Evolutionary conservation across 257 asterid species (phyloP), one percentile per base, ranked within the genome.

Genomic region (Nicotiana noctiflora): DNA sequence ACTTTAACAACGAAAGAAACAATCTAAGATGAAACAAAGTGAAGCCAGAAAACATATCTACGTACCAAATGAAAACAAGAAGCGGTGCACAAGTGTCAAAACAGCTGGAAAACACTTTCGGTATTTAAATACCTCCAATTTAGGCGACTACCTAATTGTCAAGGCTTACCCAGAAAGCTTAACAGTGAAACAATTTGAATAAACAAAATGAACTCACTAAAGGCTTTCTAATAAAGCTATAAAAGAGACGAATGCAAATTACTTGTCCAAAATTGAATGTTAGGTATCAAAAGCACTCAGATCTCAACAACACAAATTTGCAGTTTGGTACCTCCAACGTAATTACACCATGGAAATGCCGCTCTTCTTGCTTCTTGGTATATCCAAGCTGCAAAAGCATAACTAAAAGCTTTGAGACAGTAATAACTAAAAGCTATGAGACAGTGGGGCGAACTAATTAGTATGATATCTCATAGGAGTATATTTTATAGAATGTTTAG

Each of bases 311-410:
- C 62, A 79, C 25, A 55, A 79, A 29, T 29, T 9, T 15, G 49
- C 60, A 46, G 62, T 65, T 52, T n/a, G 64, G 53, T 79, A 92
- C 99, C 99, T 95, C 99, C 88, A 95, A 90, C 75, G 91, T 90
- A 77, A 95, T 89, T 62, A 92, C 97, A 79, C 99, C 98, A 82
- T 96, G 99, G 83, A 93, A 95, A 84, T 91, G 97, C 4, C 92
- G 88, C 82, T 95, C 99, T 87, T 95, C 99, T 89, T 92, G 98
- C 68, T 92, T 95, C 88, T 95, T 93, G 77, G 99, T 95, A 86
- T 95, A 95, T 52, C 99, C 99, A 84, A 95, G 97, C 99, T 95
- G 94, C 87, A 90, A 63, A 70, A 75, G 3, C 75, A 60, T 31
- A 23, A 74, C 62, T 49, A 74, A 49, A 70, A 70, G n/a, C 37